Evolutionary conservation across 2,329 filamentous ascomycete species (phyloP).

Genomic region (Aspergillus sp.): DNA sequence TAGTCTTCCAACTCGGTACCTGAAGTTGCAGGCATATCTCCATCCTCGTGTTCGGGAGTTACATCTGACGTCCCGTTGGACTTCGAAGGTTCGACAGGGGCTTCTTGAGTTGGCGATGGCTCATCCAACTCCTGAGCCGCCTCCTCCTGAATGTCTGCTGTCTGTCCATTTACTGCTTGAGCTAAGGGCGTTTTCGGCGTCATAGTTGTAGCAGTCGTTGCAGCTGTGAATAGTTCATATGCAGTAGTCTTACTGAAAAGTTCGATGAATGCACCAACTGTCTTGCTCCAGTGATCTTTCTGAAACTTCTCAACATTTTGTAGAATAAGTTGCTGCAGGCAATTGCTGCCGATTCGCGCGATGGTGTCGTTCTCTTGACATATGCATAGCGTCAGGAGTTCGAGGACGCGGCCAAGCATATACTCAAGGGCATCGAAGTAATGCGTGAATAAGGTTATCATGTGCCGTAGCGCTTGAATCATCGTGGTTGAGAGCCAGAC

Average conservation of each 20-base stretch:
- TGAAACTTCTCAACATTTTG: conserved; percentile 95
- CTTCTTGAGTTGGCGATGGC: conserved; percentile 21
- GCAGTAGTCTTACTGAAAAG: conserved; percentile 94
- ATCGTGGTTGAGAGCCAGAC: conserved; percentile 99
- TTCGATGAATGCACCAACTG: conserved; percentile 93
- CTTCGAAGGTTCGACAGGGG: conserved; percentile 25
- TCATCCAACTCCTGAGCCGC: conserved; percentile 24
- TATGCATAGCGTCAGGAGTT: conserved; percentile 91
- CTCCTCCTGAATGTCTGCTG: conserved; percentile 26
- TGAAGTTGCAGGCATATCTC: conserved; percentile 33
- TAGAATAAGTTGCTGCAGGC: conserved; percentile 90
- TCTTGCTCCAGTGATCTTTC: conserved; percentile 84
- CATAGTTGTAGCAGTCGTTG: conserved; percentile 53
- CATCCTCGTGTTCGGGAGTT: conserved; percentile 32
- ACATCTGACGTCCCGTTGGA: conserved; percentile 30
- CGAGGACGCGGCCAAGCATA: conserved; percentile 97
- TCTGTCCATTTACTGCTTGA: conserved; percentile 34
- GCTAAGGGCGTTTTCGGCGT: conserved; percentile 29
- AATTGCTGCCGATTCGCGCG: conserved; percentile 96
- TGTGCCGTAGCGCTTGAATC: conserved; percentile 96
- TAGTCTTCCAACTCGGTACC: conserved; percentile 76
- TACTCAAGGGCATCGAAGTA: conserved; percentile 96
- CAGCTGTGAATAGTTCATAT: conserved; percentile 91
- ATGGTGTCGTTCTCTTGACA: conserved; percentile 99
- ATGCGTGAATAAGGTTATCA: conserved; percentile 98